These are phyloP conservation scores for Wilcoxina mikolae DNA, from an alignment of 495 filamentous ascomycete species.

Conservation along the genomic window DNA sequence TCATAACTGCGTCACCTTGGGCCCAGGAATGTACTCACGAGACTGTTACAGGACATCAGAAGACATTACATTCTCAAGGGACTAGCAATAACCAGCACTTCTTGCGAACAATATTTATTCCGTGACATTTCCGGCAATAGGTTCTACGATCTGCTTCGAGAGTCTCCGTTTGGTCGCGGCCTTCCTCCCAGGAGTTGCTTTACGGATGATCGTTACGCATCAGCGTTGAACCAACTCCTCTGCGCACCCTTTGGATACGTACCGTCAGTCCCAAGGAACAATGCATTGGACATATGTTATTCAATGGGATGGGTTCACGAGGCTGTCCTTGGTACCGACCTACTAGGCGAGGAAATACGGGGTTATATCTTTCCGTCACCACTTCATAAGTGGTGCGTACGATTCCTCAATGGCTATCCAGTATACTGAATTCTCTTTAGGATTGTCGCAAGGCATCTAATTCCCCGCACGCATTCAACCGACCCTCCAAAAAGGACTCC, in stretches of 20 bases:
- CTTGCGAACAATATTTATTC: no score
- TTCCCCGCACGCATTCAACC: neutral
- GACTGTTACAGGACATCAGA: no score
- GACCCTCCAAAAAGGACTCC: neutral
- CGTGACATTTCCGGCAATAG: neutral
- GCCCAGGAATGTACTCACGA: no score
- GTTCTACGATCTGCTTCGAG: neutral
- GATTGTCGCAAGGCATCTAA: constrained; percentile 1
- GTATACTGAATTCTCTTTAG: constrained; percentile 5
- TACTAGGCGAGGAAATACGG: neutral
- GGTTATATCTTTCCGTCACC: constrained; percentile 7
- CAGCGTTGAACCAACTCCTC: neutral
- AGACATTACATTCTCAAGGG: no score
- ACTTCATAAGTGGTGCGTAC: constrained; percentile 5
- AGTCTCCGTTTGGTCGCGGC: constrained; percentile 1
- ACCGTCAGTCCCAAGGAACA: neutral
- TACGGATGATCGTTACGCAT: neutral
- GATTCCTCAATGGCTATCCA: neutral
- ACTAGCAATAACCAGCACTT: no score
- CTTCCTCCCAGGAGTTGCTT: neutral
- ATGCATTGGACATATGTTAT: neutral
- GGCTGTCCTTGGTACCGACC: neutral
- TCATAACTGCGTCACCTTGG: no score
- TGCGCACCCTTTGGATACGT: neutral
- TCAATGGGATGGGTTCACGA: neutral